Conservation (phyloP, 306 rosid species). For the Quercus engelmannii region DNA sequence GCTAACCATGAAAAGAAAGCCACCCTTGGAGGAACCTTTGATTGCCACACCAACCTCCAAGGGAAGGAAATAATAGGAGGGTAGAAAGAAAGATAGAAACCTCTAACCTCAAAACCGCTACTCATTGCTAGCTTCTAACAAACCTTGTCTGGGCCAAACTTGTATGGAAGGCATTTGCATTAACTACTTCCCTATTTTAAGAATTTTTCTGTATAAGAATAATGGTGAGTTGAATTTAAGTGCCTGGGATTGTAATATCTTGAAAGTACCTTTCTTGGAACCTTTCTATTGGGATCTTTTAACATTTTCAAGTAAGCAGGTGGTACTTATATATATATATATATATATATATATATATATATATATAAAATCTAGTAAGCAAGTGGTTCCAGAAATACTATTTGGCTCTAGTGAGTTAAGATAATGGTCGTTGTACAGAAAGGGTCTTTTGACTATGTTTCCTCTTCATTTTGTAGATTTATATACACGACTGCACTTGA, state of each 20-base stretch:
- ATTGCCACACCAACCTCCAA: no score
- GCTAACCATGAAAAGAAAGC: no score
- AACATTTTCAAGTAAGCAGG: no score
- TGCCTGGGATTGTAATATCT: background rate
- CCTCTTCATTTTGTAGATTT: constrained; percentile 40
- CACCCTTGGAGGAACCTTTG: no score
- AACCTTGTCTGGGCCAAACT: background rate
- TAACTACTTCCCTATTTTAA: background rate
- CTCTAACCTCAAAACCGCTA: no score
- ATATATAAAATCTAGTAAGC: background rate
- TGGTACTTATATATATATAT: no score
- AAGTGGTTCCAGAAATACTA: background rate
- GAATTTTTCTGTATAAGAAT: background rate
- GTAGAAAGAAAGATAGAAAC: no score
- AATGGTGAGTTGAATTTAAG: background rate
- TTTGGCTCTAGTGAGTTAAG: background rate
- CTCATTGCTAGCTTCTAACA: no score
- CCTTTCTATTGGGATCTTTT: background rate
- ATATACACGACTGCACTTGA: constrained; percentile 81
- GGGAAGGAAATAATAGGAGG: no score
- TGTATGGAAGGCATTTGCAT: background rate
- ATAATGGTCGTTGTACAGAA: background rate
- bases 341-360: no score
- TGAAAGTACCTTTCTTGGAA: background rate
- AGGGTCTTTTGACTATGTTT: background rate